Base-by-base conservation (phyloP, 1,284 basidiomycete genomes). In the Inonotus hispidus region DNA sequence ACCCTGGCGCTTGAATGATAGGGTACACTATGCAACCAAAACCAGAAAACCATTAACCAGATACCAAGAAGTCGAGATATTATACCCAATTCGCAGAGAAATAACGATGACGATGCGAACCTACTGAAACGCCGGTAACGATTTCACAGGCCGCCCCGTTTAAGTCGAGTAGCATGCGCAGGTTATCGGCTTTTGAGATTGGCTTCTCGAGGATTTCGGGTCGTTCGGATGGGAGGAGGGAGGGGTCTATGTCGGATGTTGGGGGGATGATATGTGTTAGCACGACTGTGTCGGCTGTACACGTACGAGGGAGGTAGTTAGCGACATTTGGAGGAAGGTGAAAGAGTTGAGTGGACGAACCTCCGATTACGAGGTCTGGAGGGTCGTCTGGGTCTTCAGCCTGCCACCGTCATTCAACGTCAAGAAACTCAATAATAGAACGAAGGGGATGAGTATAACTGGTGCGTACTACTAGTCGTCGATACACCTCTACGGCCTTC, bases 401-500 rank as follows among this genome's bases (percentile, higher is more conserved):
- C 83, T 88, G 58, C 41, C 16, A 43, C n/a, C 16, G 19, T 21
- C 1, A 65, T 32, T 43, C 8, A 59, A 41, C 16, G 29, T 37
- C 50, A 25, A 32, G 49, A 37, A 47, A 4, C 32, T 3, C 32
- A 32, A 32, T 4, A 32, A 32, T 4, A 32, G 32, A 8, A 32
- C 32, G 32, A 8, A 32, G 4, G 32, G 32, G 32, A 16, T 5
- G 8, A 32, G 32, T 3, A 8, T 4, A 8, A 32, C 32, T 3
- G 3, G 32, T 32, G 78, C 87, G 66, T 67, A 88, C 86, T 59
- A 96, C 88, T 25, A 97, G 75, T 37, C 88, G 80, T 71, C 92
- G 86, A 69, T 97, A 97, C n/a, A 96, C 94, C 69, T 96, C 92
- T 7, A 94, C 83, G 0, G 90, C 95, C 78, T 98, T 98, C 66